These are phyloP conservation scores for Pyricularia pennisetigena DNA, from an alignment of 2,329 filamentous ascomycete species.

Conservation along the genomic window DNA sequence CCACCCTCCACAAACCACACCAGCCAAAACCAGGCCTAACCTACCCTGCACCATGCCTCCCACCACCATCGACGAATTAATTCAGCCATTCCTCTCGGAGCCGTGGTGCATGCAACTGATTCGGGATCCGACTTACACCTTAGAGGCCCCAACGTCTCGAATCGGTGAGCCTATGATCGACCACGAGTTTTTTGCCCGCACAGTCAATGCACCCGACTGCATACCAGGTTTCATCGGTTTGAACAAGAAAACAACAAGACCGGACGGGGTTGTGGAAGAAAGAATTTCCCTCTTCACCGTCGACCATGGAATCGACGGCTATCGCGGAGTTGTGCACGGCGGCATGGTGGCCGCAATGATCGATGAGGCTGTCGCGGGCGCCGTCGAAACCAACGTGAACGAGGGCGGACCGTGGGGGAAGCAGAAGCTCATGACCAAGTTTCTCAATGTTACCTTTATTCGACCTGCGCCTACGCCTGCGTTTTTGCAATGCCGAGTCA, in stretches of 20 bases:
- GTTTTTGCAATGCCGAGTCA: conserved; percentile 34
- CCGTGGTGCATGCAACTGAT: conserved; percentile 1
- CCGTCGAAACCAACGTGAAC: conserved; percentile 31
- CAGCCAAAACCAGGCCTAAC: neutral
- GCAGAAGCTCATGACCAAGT: conserved; percentile 30
- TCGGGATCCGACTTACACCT: neutral
- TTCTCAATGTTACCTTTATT: conserved; percentile 45
- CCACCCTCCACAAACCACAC: neutral
- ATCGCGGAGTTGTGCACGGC: conserved; percentile 42
- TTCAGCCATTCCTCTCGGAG: neutral
- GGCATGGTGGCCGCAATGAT: conserved; percentile 47
- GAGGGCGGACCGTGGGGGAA: neutral
- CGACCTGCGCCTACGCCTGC: conserved; percentile 40
- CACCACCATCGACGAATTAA: neutral
- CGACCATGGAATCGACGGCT: conserved; percentile 43
- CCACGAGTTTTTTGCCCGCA: conserved; percentile 1
- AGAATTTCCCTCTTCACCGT: conserved; percentile 27
- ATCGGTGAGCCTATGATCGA: neutral
- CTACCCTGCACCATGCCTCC: neutral
- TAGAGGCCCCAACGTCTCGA: neutral
- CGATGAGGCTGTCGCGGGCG: conserved; percentile 45
- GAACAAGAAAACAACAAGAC: neutral
- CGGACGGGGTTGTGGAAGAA: conserved; percentile 14
- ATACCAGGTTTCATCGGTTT: neutral
- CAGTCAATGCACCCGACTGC: neutral